phyloP scores from a whole-genome alignment of 352 stramenopile species.

The Aphanomyces stellatus region DNA sequence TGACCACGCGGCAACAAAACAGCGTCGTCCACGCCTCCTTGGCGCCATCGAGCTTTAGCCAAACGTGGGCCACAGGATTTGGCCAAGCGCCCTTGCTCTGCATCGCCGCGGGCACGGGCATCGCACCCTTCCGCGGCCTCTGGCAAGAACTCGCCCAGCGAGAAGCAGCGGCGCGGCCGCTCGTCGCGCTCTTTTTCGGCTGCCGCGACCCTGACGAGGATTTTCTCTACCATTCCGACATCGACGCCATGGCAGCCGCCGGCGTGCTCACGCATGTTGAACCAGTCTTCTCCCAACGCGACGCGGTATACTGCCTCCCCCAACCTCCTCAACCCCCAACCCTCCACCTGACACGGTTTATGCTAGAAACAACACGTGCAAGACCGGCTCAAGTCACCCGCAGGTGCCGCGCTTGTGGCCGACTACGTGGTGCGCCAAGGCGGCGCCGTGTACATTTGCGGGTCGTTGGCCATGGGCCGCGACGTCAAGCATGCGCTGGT shows the following conservation, averaged over 20 bases:
- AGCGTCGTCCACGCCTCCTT: conserved; percentile 41
- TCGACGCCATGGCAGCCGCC: conserved; percentile 29
- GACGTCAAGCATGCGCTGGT: conserved; percentile 61
- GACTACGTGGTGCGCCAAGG: conserved; percentile 42
- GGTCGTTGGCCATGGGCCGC: conserved; percentile 67
- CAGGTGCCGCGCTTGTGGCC: conserved; percentile 46
- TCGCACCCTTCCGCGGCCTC: conserved; percentile 76
- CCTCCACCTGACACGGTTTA: too few species aligned
- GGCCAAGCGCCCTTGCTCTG: conserved; percentile 44
- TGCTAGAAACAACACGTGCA: conserved; percentile 54
- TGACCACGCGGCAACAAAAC: conserved; percentile 35
- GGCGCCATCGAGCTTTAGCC: conserved; percentile 7
- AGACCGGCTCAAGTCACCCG: conserved; percentile 43
- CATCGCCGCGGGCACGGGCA: conserved; percentile 67
- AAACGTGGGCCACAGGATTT: background rate
- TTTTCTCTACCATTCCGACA: conserved; percentile 62
- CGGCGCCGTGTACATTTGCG: conserved; percentile 68
- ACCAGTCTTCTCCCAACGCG: conserved; percentile 50
- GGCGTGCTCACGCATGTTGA: conserved; percentile 45
- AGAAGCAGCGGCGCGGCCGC: background rate
- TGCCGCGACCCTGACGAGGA: conserved; percentile 50
- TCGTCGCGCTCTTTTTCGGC: conserved; percentile 48
- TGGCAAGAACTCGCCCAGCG: conserved; percentile 44
- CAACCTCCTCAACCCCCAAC: conserved; percentile 41
- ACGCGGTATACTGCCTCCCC: background rate